Evolutionary conservation across 2,329 filamentous ascomycete genomes (phyloP).

Genomic region (Coleophoma eucalyptorum): DNA sequence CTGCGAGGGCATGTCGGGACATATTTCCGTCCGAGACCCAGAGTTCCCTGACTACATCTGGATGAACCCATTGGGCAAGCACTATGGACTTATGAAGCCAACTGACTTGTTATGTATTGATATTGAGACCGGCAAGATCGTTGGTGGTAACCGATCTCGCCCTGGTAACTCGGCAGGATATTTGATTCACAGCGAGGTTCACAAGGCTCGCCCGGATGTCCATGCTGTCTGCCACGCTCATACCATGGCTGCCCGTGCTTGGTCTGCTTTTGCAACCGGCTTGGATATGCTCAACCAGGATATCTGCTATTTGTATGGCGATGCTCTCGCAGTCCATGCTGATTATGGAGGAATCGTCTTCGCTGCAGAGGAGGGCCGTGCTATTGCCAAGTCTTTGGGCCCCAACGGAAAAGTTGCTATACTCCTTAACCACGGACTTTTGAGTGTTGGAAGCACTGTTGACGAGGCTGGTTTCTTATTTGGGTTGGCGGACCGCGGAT

Average conservation of each 20-base stretch:
- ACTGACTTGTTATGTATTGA: slow-evolving; percentile 66
- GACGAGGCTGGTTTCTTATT: slow-evolving; percentile 73
- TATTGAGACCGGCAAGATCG: slow-evolving; percentile 51
- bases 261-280: slow-evolving; percentile 59
- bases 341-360: slow-evolving; percentile 63
- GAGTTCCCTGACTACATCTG: slow-evolving; percentile 59
- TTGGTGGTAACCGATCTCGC: slow-evolving; percentile 56
- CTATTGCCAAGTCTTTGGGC: slow-evolving; percentile 61
- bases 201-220: slow-evolving; percentile 62
- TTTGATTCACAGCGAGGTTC: slow-evolving; percentile 64
- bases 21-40: slow-evolving; percentile 65
- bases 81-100: slow-evolving; percentile 62
- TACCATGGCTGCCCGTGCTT: slow-evolving; percentile 62
- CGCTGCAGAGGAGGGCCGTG: slow-evolving; percentile 57
- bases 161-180: slow-evolving; percentile 67
- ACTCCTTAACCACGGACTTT: slow-evolving; percentile 67
- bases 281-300: slow-evolving; percentile 71
- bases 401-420: slow-evolving; percentile 54
- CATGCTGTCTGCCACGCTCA: slow-evolving; percentile 68
- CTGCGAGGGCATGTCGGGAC: slow-evolving; percentile 65
- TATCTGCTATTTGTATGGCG: slow-evolving; percentile 58
- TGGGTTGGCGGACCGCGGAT: slow-evolving; percentile 64
- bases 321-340: slow-evolving; percentile 59
- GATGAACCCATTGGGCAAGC: slow-evolving; percentile 63
- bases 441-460: slow-evolving; percentile 68